Base-by-base conservation (phyloP, 805 yeast genomes). In the Candida rishiriensis region DNA sequence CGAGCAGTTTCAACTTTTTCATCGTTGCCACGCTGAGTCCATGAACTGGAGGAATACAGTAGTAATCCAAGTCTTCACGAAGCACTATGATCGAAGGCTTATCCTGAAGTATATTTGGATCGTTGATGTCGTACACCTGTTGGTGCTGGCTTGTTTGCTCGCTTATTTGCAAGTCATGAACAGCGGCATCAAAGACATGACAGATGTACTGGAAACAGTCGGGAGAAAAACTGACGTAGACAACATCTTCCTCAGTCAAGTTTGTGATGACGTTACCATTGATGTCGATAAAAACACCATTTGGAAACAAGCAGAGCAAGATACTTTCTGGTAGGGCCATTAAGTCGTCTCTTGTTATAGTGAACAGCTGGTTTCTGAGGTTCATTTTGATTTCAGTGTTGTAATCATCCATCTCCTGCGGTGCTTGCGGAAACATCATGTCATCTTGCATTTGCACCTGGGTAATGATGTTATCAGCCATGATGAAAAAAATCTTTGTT, bases 271-370 rank as follows among this genome's bases (percentile, higher is more conserved):
- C 85, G 52, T 83, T 83, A 1, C 95, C 96, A 41, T 78, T 67
- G 46, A 73, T 73, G 63, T 88, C 93, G 44, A 86, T 74, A 60
- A 88, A 85, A 3, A 88, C 95, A 35, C 97, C 96, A 52, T 86
- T 88, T 13, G 97, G 96, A 58, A 88, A 87, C 17, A 93, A 68
- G 55, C 97, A 87, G 43, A 90, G 75, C 46, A 93, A 69, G 18
- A 93, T 79, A 48, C 90, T 81, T 61, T 93, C 99, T 1, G 99
- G 99, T 29, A 93, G 70, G 41, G 88, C 81, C 88, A 90, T 83
- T 52, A 93, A 74, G 61, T 88, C 96, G 55, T 88, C 95, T 49
- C 97, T 74, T 5, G 95, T 81, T 39, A 93, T 82, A 40, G 80
- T 78, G 63, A 90, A 88, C 49, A 73, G 68, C 14, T 66, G 66